Percentiles rank a stretch among this genome's conserved stretches.
Evolutionary conservation across 768 basidiomycete genomes (phyloP).

Genomic region (Suillus weaverae): DNA sequence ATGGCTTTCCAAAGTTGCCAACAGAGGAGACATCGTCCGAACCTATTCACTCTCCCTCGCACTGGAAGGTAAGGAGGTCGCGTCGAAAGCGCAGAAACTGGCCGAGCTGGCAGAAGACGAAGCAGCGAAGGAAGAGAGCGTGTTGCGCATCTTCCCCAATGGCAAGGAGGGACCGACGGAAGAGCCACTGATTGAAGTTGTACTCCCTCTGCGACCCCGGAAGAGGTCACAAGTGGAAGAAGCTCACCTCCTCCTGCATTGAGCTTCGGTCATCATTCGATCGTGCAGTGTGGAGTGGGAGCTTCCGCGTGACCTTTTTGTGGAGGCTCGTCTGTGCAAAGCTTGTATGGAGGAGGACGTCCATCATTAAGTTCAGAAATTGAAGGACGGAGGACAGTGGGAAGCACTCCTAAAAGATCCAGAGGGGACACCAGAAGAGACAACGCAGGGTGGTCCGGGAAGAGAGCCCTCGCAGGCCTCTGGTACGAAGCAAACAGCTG

Average conservation of each 20-base stretch:
- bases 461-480: background rate
- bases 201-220: slow-evolving; percentile 27
- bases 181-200: slow-evolving; percentile 31
- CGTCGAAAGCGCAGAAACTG: background rate
- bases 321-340: slow-evolving; percentile 36
- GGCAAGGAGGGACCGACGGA: slow-evolving; percentile 21
- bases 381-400: slow-evolving; percentile 25
- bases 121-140: slow-evolving; percentile 17
- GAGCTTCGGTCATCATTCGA: slow-evolving; percentile 54
- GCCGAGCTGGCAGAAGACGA: slow-evolving; percentile 11
- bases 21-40: slow-evolving; percentile 27
- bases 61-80: background rate
- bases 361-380: slow-evolving; percentile 17
- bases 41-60: slow-evolving; percentile 29
- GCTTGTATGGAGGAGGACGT: slow-evolving; percentile 38
- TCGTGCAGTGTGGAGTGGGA: slow-evolving; percentile 52
- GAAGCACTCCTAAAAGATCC: slow-evolving; percentile 6
- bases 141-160: slow-evolving; percentile 23
- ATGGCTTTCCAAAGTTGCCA: slow-evolving; percentile 26
- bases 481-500: background rate
- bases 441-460: no score
- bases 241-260: slow-evolving; percentile 44
- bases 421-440: background rate
- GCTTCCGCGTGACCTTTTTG: slow-evolving; percentile 45
- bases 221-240: slow-evolving; percentile 29